Base-by-base conservation (phyloP, 75 land plant genomes). In the Picea sitchensis region DNA sequence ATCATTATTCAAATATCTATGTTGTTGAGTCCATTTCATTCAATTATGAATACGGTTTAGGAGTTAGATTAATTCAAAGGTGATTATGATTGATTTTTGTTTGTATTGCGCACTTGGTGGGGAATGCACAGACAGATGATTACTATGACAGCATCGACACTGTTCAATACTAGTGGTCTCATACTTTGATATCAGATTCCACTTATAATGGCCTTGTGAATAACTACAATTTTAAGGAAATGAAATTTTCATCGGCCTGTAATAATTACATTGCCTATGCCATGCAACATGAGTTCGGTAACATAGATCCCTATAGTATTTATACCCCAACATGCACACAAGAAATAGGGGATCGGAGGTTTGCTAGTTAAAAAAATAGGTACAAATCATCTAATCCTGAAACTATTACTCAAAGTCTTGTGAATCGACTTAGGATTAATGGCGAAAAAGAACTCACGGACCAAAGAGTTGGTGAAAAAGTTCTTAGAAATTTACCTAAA, bases 71-170 rank as follows among this genome's bases (percentile, higher is more conserved):
- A 36, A 36, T 36, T 36, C 38, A 36, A 36, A 36, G 38, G 38
- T 36, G 2, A 36, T 36, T 36, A 36, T 1, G 38, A 36, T 36
- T 36, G 38, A 36, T 0, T 36, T 36, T 41, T 41, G 2, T 36
- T 1, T 41, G 44, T 41, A 41, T 4, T 17, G 75, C 63, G 17
- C 74, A 41, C 0, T 89, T 93, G 98, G 92, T 93, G 31, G 95
- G 98, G 3, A 95, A 95, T 80, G 92, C 88, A n/a, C 89, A 91
- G 36, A 88, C 86, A 32, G 96, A 95, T 76, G 76, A 81, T 67
- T 79, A 87, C 76, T 87, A 91, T 77, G 96, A 95, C 84, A 90
- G 73, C 68, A n/a, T 95, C 12, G 98, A 96, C 62, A 87, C 88
- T 86, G 26, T 26, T 26, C 26, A 26, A 26, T 26, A 26, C 26